Evolutionary conservation across 306 rosid species (phyloP).

Genomic region (Fagus sylvatica): DNA sequence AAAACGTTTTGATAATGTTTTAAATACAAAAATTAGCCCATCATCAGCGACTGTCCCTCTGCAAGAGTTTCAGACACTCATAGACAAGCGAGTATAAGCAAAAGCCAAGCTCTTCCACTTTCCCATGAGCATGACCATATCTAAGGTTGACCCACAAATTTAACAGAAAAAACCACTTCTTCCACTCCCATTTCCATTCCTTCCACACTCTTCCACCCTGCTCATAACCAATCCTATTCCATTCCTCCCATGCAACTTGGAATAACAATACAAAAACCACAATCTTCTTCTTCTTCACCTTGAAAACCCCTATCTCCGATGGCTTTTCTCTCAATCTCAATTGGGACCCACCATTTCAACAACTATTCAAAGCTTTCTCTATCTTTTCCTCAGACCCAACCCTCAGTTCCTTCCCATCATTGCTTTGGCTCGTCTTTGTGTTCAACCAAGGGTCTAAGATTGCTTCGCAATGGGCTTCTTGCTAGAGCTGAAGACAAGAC

Average conservation of each 20-base stretch:
- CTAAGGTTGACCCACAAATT: neutral
- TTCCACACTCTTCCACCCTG: slow-evolving; percentile 20
- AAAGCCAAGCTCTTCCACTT: neutral
- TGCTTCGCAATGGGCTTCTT: slow-evolving; percentile 49
- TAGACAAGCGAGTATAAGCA: neutral
- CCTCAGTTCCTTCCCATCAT: slow-evolving; percentile 30
- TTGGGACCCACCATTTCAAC: slow-evolving; percentile 47
- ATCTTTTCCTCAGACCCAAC: slow-evolving; percentile 23
- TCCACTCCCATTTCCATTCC: neutral
- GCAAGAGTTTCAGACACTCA: no score
- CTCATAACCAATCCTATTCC: slow-evolving; percentile 55
- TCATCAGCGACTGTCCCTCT: no score
- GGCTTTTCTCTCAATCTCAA: slow-evolving; percentile 60
- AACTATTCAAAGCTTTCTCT: neutral
- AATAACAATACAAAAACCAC: neutral
- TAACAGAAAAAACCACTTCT: neutral
- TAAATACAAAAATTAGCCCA: no score
- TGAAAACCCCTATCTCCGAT: slow-evolving; percentile 27
- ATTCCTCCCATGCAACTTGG: slow-evolving; percentile 1
- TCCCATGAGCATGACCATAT: no score
- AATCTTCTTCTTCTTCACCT: neutral
- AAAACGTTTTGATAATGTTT: no score
- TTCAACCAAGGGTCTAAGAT: slow-evolving; percentile 39
- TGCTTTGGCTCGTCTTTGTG: slow-evolving; percentile 41
- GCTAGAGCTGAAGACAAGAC: slow-evolving; percentile 79